These are phyloP conservation scores for Pseudocercospora fuligena DNA, from an alignment of 2,329 filamentous ascomycete genomes.

Conservation along the genomic window DNA sequence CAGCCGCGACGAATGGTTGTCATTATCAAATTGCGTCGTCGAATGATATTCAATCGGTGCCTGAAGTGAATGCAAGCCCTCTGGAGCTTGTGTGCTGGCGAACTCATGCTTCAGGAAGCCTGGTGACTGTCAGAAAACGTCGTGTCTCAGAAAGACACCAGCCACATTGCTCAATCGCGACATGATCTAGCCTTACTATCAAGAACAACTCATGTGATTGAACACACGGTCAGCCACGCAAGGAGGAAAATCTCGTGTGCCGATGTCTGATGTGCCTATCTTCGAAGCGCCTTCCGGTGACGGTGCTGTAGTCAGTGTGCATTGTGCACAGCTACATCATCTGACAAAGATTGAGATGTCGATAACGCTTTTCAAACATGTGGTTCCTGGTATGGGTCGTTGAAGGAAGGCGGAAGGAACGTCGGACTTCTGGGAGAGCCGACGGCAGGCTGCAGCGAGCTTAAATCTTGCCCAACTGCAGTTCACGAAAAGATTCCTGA, in stretches of 20 bases:
- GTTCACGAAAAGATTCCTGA: not conserved
- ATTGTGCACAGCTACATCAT: not conserved
- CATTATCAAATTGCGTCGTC: not conserved
- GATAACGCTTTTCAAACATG: not conserved
- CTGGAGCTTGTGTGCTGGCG: not conserved
- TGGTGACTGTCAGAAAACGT: not conserved
- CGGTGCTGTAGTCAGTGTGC: not conserved
- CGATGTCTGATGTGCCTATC: not conserved
- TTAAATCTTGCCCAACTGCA: constrained; percentile 5
- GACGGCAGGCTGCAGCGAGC: constrained; percentile 7
- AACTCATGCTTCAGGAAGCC: not conserved
- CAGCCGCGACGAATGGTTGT: not conserved
- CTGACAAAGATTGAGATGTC: not conserved
- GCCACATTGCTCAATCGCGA: not conserved
- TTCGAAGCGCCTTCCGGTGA: not conserved
- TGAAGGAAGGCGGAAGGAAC: not conserved
- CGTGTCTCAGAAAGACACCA: not conserved
- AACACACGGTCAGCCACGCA: not conserved
- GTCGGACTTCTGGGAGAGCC: constrained; percentile 8
- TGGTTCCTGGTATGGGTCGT: not conserved
- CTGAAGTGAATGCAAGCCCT: not conserved
- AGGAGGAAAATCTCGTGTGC: not conserved
- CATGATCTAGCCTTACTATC: not conserved
- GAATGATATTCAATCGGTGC: not conserved
- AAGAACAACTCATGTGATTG: not conserved